Evolutionary conservation across 1,284 basidiomycete species (phyloP), one percentile per base, ranked within the genome.

Genomic region (Porogramme epimiltina): DNA sequence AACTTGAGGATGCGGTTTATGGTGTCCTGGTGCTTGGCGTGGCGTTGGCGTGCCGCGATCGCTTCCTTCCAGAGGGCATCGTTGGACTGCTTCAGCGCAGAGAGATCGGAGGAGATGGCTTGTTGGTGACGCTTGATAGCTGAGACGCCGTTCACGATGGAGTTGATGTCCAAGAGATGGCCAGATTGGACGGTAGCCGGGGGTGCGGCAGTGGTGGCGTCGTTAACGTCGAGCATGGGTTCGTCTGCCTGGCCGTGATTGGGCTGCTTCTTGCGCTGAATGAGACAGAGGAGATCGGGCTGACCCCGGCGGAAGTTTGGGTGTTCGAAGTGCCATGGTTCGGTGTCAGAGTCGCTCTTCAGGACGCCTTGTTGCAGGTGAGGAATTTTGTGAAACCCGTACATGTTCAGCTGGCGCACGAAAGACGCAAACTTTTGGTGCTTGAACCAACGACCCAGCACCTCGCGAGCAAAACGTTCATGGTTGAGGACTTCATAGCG

Each of bases 401-500:
- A 95, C 93, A 97, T 97, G 79, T 98, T 98, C 65, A 98, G 81
- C 70, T 98, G 95, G 34, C 95, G 84, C 33, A 98, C 95, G 67
- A 98, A 98, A 39, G 91, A 93, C 42, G 85, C 87, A 68, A 97
- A 97, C 71, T 95, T 96, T 60, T 88, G 85, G 74, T 98, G 95
- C 70, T 98, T 98, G 84, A 98, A 98, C 89, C 91, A 98, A 43
- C 87, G 82, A 3, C 93, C 92, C 6, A 98, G 80, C 23, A 97
- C 84, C 70, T 98, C 91, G 43, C 89, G 87, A 2, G 93, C 91
- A 66, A 99, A 94, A 22, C 87, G 86, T 69, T 98, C 94, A 65
- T 95, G 91, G 71, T 97, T 93, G 45, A 94, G 86, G 8, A 99
- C 95, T 96, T 65, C 3, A 4, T 24, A 43, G 9, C 33, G 56